Evolutionary conservation across 257 asterid genomes (phyloP).

Genomic region (Verbascum thapsus): DNA sequence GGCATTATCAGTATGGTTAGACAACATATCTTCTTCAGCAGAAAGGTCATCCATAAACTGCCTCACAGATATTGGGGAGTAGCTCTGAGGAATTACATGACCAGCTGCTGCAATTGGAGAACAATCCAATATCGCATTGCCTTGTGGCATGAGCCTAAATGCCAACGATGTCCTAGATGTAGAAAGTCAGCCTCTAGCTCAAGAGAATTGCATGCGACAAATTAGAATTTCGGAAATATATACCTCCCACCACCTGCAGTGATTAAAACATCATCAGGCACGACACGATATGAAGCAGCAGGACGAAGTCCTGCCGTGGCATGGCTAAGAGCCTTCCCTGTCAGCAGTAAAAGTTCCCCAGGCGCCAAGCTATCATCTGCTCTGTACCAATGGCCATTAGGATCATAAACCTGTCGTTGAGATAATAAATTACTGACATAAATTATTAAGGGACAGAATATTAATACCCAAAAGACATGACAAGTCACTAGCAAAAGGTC

Average conservation of each 20-base stretch:
- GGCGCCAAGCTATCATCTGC: slow-evolving; percentile 78
- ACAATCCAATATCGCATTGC: slow-evolving; percentile 91
- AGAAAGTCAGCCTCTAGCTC: slow-evolving; percentile 35
- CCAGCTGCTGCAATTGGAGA: slow-evolving; percentile 89
- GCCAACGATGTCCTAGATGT: slow-evolving; percentile 81
- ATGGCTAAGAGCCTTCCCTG: slow-evolving; percentile 97
- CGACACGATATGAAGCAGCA: slow-evolving; percentile 66
- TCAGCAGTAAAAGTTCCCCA: slow-evolving; percentile 80
- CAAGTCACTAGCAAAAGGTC: slow-evolving; percentile 9
- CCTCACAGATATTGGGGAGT: slow-evolving; percentile 81
- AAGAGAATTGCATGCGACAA: slow-evolving; percentile 29
- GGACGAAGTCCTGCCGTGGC: slow-evolving; percentile 91
- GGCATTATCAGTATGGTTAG: slow-evolving; percentile 57
- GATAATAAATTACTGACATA: slow-evolving; percentile 32
- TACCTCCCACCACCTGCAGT: slow-evolving; percentile 73
- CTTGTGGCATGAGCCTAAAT: slow-evolving; percentile 91
- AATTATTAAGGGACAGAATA: slow-evolving; percentile 29
- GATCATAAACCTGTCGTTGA: slow-evolving; percentile 75
- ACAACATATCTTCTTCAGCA: slow-evolving; percentile 71
- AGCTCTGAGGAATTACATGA: slow-evolving; percentile 86
- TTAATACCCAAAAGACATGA: slow-evolving; percentile 1
- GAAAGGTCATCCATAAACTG: slow-evolving; percentile 95
- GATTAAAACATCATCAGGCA: slow-evolving; percentile 49
- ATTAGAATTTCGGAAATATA: slow-evolving; percentile 25
- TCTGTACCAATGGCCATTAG: slow-evolving; percentile 95